phyloP scores from a whole-genome alignment of 352 stramenopile genomes.

The Pythium periplocum region DNA sequence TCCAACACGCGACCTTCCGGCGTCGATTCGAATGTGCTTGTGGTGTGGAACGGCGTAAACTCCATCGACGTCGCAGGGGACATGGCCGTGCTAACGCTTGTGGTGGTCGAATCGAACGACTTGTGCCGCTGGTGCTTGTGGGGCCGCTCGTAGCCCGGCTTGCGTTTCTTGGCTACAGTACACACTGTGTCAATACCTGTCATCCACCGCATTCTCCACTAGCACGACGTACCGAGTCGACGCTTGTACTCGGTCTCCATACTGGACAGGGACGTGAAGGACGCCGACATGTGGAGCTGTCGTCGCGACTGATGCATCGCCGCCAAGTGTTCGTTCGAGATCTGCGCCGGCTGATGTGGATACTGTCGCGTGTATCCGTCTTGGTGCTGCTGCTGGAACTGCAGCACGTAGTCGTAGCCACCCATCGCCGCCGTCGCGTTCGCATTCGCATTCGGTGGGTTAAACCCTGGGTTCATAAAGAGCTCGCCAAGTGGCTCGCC shows the following conservation, averaged over 20 bases:
- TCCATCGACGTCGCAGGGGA: conserved; percentile 38
- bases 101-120: conserved; percentile 59
- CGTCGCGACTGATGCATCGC: conserved; percentile 22
- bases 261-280: conserved; percentile 63
- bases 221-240: conserved; percentile 30
- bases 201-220: neutral
- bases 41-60: conserved; percentile 19
- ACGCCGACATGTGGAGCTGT: conserved; percentile 58
- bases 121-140: conserved; percentile 62
- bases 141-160: conserved; percentile 58
- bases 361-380: conserved; percentile 39
- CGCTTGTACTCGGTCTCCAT: conserved; percentile 66
- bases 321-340: conserved; percentile 13
- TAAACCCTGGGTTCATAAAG: conserved; percentile 3
- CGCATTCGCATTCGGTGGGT: too few relatives aligned
- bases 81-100: conserved; percentile 17
- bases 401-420: conserved; percentile 51
- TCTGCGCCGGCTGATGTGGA: conserved; percentile 34
- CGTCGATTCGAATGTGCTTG: conserved; percentile 29
- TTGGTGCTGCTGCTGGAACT: conserved; percentile 55
- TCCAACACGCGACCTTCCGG: conserved; percentile 39
- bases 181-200: too few relatives aligned
- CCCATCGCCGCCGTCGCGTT: conserved; percentile 10
- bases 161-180: conserved; percentile 29
- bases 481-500: conserved; percentile 16